Evolutionary conservation across 805 yeast species (phyloP).

Genomic region (Wickerhamiella galacta): DNA sequence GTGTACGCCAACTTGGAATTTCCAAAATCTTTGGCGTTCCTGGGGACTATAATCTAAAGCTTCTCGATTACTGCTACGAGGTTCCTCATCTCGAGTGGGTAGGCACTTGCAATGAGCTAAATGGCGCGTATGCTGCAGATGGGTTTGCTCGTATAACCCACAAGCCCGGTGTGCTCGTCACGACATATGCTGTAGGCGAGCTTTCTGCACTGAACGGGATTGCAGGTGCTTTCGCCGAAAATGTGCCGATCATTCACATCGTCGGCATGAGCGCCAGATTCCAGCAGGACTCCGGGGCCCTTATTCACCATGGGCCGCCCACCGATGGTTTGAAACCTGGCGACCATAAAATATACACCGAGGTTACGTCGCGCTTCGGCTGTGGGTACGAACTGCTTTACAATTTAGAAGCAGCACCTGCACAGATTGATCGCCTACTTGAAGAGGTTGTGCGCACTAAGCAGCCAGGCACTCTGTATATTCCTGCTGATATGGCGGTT

Average conservation of each 20-base stretch:
- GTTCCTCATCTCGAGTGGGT: conserved; percentile 44
- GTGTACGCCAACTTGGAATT: conserved; percentile 23
- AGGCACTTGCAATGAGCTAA: conserved; percentile 78
- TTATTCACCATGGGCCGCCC: conserved; percentile 27
- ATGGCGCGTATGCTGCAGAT: conserved; percentile 81
- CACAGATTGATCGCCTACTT: conserved; percentile 54
- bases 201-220: conserved; percentile 70
- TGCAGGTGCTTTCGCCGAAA: conserved; percentile 70
- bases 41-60: conserved; percentile 29
- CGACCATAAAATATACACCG: conserved; percentile 49
- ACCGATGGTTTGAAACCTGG: conserved; percentile 28
- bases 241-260: conserved; percentile 62
- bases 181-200: conserved; percentile 87
- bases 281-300: conserved; percentile 21
- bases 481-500: conserved; percentile 58
- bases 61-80: conserved; percentile 24
- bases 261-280: conserved; percentile 54
- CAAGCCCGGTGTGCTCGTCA: conserved; percentile 47
- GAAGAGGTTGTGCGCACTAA: conserved; percentile 35
- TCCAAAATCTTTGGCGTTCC: conserved; percentile 28
- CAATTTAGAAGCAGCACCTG: conserved; percentile 32
- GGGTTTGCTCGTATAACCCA: conserved; percentile 60
- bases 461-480: conserved; percentile 67
- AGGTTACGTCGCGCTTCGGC: conserved; percentile 39
- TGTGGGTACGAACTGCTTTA: conserved; percentile 38